Base-by-base conservation (phyloP, 75 land plant species). In the Pinus albicaulis region DNA sequence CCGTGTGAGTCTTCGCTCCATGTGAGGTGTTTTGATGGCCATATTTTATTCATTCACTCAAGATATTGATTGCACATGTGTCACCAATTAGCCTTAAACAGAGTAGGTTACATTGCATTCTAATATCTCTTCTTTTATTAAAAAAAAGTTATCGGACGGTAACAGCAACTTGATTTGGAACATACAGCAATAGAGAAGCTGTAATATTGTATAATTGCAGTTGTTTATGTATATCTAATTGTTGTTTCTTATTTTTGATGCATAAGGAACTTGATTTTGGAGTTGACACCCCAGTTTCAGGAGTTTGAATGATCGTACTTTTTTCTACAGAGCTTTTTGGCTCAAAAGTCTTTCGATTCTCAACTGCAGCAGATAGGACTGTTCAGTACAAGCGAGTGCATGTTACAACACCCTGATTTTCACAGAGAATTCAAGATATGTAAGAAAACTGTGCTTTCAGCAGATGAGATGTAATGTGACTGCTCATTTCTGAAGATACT, bases 351-450 rank as follows among this genome's bases (percentile, higher is more conserved):
- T 55, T 74, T 98, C 23, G 85, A 91, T 64, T 36, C 71, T 60
- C 99, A 98, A 59, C 83, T 98, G 76, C 91, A 86, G 53, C 80
- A 84, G 84, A 76, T 91, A 75, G 96, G 89, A 22, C 61, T 82
- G 70, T 69, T 92, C 34, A 78, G 81, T 56, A 59, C 87, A 55
- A 66, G 74, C n/a, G 92, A 95, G 69, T 75, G 76, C 75, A 84
- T 92, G 73, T 77, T 83, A 22, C 79, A 74, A 69, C 85, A 84
- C 78, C 48, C 57, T 68, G 86, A 87, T 22, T 80, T 87, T 10
- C 86, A 86, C 76, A 80, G 78, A 70, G 87, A 83, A 34, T 91
- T 92, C 55, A 91, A 87, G 78, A 76, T 79, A 55, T 83, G 99
- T 98, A 88, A 76, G 98, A 24, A 24, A 56, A 72, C 20, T 55